Base-by-base conservation (phyloP, 2,329 filamentous ascomycete genomes). In the Phialophora chinensis region DNA sequence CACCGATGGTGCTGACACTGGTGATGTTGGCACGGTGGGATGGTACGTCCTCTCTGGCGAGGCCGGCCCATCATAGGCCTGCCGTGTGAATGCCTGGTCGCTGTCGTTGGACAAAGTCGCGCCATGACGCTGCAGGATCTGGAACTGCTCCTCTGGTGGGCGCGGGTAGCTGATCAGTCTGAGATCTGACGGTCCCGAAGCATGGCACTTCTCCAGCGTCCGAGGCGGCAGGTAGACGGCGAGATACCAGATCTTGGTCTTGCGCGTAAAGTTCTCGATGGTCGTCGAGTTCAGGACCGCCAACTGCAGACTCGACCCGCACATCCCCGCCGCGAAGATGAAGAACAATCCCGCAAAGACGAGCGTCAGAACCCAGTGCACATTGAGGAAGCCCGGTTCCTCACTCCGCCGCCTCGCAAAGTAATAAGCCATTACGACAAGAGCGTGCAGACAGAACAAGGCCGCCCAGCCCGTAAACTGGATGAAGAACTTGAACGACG, bases 401-500 rank as follows among this genome's bases (percentile, higher is more conserved):
- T 80, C 73, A 10, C 77, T 74, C 23, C 79, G 77, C 60, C 87
- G 81, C 61, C 88, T 83, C 2, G 82, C 84, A 3, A 93, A 77
- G 67, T 88, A 89, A 62, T 90, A 86, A 2, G 87, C 88, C 67
- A 88, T 81, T 0, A 89, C 83, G 25, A 88, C 85, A 58, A 96
- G 78, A 10, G 86, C 79, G 66, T 91, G 85, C 2, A 82, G 77
- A 71, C 89, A 92, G 72, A 89, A 91, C 3, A 92, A 73, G 4
- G 87, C 80, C 1, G 88, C 88, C 76, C 95, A 97, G 52, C 87
- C 84, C 17, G 88, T 88, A 74, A 97, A 97, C 72, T 97, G 95
- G 11, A 93, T 82, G 75, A 99, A 98, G 78, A 92, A 97, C 74
- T 97, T 97, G 81, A 94, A 93, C 2, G 90, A 83, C 1, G 88